Conservation (phyloP, 169 alveolate genomes). For the Theileria annulata region DNA sequence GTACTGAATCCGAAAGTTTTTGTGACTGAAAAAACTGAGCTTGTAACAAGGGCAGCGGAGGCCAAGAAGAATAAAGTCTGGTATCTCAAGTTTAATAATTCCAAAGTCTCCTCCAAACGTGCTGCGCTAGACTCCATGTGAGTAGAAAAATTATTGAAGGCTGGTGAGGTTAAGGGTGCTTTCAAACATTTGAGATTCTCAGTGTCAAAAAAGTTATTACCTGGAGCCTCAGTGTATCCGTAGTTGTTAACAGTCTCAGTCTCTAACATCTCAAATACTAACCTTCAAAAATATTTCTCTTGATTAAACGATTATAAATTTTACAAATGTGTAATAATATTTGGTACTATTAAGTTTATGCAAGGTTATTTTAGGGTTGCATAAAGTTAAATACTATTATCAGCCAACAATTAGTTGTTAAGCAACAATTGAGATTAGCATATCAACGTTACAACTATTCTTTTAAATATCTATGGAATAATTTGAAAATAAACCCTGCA, state of each 20-base stretch:
- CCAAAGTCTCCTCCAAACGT: conserved; percentile 84
- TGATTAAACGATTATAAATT: not conserved
- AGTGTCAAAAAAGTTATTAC: conserved; percentile 34
- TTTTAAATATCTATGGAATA: not conserved
- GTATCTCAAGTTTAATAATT: conserved; percentile 82
- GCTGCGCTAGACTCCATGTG: conserved; percentile 88
- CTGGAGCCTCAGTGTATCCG: conserved; percentile 67
- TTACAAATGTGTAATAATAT: not conserved
- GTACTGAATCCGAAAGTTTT: conserved; percentile 56
- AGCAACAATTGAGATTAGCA: not conserved
- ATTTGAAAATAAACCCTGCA: not conserved
- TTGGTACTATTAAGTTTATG: not conserved
- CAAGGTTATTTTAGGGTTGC: not conserved
- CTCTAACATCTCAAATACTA: conserved; percentile 16
- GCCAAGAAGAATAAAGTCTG: conserved; percentile 85
- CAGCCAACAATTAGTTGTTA: not conserved
- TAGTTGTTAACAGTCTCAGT: conserved; percentile 28
- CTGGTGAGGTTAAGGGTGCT: conserved; percentile 36
- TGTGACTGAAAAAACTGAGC: conserved; percentile 75
- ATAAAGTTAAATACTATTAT: conserved; percentile 5
- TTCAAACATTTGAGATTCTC: conserved; percentile 48
- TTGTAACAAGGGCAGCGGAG: conserved; percentile 78
- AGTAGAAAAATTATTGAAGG: conserved; percentile 34
- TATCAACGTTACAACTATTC: not conserved
- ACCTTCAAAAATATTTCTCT: conserved; percentile 3